These are phyloP conservation scores for Rhizophora mangle DNA, from an alignment of 345 rosid genomes.

Conservation along the genomic window DNA sequence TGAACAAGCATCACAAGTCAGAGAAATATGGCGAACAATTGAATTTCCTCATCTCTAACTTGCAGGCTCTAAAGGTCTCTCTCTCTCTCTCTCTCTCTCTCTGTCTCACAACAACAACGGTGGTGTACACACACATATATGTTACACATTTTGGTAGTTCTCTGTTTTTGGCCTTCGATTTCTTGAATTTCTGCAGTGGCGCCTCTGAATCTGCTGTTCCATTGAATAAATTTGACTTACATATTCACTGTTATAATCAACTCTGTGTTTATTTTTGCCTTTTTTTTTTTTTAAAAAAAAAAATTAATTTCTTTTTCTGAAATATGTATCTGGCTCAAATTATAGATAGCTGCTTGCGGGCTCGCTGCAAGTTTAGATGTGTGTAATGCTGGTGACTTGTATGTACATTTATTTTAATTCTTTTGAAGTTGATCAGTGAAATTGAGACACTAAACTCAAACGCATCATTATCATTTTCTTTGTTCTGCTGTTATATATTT, in stretches of 20 bases:
- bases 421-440: too few relatives aligned
- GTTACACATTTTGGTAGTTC: not conserved
- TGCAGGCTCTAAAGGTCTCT: slow-evolving; percentile 52
- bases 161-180: not conserved
- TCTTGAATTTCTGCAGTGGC: not conserved
- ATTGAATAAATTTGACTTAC: not conserved
- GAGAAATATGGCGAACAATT: slow-evolving; percentile 41
- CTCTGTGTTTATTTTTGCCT: not conserved
- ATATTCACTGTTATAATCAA: not conserved
- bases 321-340: too few relatives aligned
- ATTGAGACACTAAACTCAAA: too few relatives aligned
- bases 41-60: slow-evolving; percentile 50
- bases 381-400: too few relatives aligned
- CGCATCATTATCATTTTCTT: too few relatives aligned
- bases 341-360: too few relatives aligned
- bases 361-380: too few relatives aligned
- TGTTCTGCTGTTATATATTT: not conserved
- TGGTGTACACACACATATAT: not conserved
- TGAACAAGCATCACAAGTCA: slow-evolving; percentile 40
- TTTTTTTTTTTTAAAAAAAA: not conserved
- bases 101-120: not conserved
- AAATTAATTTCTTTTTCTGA: too few relatives aligned
- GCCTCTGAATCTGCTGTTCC: slow-evolving; percentile 11
- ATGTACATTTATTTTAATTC: too few relatives aligned
- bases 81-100: not conserved